A percentile compares a stretch with the other conserved stretches of the same genome.
These are phyloP conservation scores for Aspergillus terreus DNA, from an alignment of 2,329 filamentous ascomycete species.

Conservation along the genomic window DNA sequence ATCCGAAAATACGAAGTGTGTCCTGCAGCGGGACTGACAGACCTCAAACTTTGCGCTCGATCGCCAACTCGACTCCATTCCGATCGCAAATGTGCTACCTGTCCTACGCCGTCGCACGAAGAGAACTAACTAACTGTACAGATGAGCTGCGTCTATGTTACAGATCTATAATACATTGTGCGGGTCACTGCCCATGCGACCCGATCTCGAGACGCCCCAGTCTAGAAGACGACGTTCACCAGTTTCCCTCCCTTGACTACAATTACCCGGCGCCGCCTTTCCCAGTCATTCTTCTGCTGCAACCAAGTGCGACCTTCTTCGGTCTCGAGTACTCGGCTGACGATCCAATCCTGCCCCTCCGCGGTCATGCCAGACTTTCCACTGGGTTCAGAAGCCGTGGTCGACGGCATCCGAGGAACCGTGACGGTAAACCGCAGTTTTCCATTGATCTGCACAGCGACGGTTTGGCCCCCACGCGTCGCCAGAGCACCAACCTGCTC, in stretches of 20 bases:
- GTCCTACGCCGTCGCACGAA: conserved; percentile 2
- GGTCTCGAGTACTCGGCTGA: conserved; percentile 58
- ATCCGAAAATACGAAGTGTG: too few species aligned
- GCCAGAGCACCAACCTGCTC: conserved; percentile 42
- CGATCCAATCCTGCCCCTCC: conserved; percentile 57
- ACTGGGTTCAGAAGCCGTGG: conserved; percentile 11
- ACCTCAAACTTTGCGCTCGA: too few species aligned
- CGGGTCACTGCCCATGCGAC: neutral
- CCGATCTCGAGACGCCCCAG: neutral
- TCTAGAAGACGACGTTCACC: conserved; percentile 67
- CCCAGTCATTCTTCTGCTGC: conserved; percentile 46
- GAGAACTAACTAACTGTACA: conserved; percentile 3
- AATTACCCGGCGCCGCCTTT: conserved; percentile 60
- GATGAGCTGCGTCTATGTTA: neutral
- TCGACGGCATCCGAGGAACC: conserved; percentile 52
- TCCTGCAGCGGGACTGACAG: too few species aligned
- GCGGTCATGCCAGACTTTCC: conserved; percentile 15
- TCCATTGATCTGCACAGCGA: conserved; percentile 75
- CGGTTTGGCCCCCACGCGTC: conserved; percentile 50
- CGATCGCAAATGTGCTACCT: neutral
- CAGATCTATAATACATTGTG: neutral
- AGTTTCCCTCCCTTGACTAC: conserved; percentile 64
- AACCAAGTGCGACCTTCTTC: conserved; percentile 59
- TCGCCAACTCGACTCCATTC: too few species aligned
- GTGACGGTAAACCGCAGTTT: conserved; percentile 67